Conservation (phyloP, 345 rosid species). For the Eutrema yunnanense region DNA sequence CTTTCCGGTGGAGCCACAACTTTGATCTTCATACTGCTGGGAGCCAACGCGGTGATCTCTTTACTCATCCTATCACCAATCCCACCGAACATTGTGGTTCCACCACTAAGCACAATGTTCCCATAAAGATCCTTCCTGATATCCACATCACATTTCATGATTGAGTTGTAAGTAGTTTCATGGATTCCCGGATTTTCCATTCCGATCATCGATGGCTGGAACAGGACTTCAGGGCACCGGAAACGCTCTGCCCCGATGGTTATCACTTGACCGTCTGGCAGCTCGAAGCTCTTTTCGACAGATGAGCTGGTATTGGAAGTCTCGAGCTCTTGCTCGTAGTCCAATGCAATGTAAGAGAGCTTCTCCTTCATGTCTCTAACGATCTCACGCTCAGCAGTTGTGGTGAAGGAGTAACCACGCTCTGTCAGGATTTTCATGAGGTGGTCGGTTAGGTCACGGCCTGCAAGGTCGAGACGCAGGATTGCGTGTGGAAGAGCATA, state of each 20-base stretch:
- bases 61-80: constrained; percentile 69
- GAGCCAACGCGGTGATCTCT: constrained; percentile 66
- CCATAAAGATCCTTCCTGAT: constrained; percentile 63
- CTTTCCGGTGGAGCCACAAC: constrained; percentile 64
- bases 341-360: constrained; percentile 59
- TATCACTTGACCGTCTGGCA: constrained; percentile 69
- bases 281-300: constrained; percentile 61
- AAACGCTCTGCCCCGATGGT: constrained; percentile 61
- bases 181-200: constrained; percentile 67
- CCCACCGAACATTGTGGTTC: constrained; percentile 56
- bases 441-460: constrained; percentile 54
- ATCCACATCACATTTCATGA: constrained; percentile 59
- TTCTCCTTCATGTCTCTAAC: constrained; percentile 72
- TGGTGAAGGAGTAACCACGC: constrained; percentile 68
- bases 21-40: constrained; percentile 63
- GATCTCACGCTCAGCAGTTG: constrained; percentile 70
- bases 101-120: constrained; percentile 60
- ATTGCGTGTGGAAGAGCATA: constrained; percentile 64
- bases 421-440: constrained; percentile 60
- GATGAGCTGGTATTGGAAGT: constrained; percentile 54
- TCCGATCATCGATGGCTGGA: constrained; percentile 70
- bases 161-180: constrained; percentile 59
- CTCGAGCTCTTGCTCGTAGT: constrained; percentile 65
- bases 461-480: constrained; percentile 57
- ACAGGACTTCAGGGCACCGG: constrained; percentile 68